Evolutionary conservation across 352 stramenopile genomes (phyloP).

Genomic region (Phytophthora palmivora): DNA sequence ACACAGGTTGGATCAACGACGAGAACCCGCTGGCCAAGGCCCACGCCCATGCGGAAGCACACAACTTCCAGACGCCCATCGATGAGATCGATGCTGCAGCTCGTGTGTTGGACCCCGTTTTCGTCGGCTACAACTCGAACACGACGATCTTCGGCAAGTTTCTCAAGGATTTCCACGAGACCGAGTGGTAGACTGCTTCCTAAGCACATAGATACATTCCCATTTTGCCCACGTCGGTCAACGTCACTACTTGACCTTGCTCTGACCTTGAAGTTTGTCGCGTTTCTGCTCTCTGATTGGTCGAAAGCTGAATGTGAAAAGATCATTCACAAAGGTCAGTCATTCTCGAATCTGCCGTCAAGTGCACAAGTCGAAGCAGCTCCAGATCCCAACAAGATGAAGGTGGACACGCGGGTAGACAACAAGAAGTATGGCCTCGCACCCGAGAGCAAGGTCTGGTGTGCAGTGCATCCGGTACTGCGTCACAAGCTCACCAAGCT

Average conservation of each 20-base stretch:
- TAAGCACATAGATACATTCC: slow-evolving; percentile 19
- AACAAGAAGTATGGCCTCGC: slow-evolving; percentile 71
- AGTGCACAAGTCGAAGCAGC: slow-evolving; percentile 15
- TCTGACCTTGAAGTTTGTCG: slow-evolving; percentile 30
- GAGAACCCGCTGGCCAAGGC: slow-evolving; percentile 96
- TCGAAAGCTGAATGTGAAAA: slow-evolving; percentile 21
- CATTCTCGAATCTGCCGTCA: slow-evolving; percentile 28
- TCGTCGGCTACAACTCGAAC: slow-evolving; percentile 85
- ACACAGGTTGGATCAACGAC: slow-evolving; percentile 99
- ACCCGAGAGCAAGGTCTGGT: slow-evolving; percentile 77
- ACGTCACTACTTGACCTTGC: slow-evolving; percentile 3
- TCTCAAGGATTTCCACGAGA: slow-evolving; percentile 92
- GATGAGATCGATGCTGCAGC: slow-evolving; percentile 97
- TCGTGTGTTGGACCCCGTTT: slow-evolving; percentile 95
- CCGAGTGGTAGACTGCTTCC: slow-evolving; percentile 74
- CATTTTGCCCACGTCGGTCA: slow-evolving; percentile 9
- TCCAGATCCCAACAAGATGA: slow-evolving; percentile 44
- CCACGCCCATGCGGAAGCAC: slow-evolving; percentile 89
- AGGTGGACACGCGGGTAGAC: slow-evolving; percentile 70
- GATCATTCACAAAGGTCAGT: slow-evolving; percentile 17
- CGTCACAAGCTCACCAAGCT: slow-evolving; percentile 97
- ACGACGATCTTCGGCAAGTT: slow-evolving; percentile 82
- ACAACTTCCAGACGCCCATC: slow-evolving; percentile 97
- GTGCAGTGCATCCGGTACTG: slow-evolving; percentile 92
- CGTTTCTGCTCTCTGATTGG: slow-evolving; percentile 24